phyloP scores from a whole-genome alignment of 2,329 filamentous ascomycete species.

The Colletotrichum siamense region DNA sequence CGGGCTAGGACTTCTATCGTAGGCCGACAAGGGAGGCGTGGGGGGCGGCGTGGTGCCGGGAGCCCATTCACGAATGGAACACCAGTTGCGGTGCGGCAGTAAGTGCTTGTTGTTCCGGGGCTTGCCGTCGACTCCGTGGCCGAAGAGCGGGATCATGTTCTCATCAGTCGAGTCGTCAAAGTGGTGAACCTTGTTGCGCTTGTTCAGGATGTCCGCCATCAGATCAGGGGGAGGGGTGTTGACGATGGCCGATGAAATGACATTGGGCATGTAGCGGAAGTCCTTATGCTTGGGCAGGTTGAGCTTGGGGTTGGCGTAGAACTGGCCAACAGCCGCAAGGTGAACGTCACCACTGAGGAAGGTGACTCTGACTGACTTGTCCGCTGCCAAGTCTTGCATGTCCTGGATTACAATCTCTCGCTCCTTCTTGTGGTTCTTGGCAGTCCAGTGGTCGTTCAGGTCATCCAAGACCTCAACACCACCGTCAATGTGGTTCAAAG shows the following conservation, averaged over 20 bases:
- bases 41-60: slow-evolving; percentile 78
- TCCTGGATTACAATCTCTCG: slow-evolving; percentile 87
- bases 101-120: slow-evolving; percentile 89
- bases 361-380: slow-evolving; percentile 90
- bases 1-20: slow-evolving; percentile 47
- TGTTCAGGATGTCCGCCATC: slow-evolving; percentile 91
- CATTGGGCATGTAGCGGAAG: slow-evolving; percentile 95
- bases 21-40: slow-evolving; percentile 63
- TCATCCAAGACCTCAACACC: slow-evolving; percentile 92
- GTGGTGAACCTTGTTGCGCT: slow-evolving; percentile 82
- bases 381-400: slow-evolving; percentile 89
- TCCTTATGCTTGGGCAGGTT: slow-evolving; percentile 84
- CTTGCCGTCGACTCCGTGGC: slow-evolving; percentile 86
- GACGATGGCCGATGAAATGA: slow-evolving; percentile 92
- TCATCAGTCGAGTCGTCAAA: slow-evolving; percentile 84
- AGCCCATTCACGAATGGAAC: slow-evolving; percentile 84
- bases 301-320: slow-evolving; percentile 89
- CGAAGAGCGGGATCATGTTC: slow-evolving; percentile 94
- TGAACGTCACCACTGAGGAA: slow-evolving; percentile 95
- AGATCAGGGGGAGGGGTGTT: slow-evolving; percentile 89
- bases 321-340: slow-evolving; percentile 89
- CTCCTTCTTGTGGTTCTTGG: slow-evolving; percentile 92
- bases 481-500: slow-evolving; percentile 89
- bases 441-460: slow-evolving; percentile 96
- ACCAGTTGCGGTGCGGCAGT: slow-evolving; percentile 93